phyloP scores from a whole-genome alignment of 2,329 filamentous ascomycete genomes.

The Arachnomyces sp. region DNA sequence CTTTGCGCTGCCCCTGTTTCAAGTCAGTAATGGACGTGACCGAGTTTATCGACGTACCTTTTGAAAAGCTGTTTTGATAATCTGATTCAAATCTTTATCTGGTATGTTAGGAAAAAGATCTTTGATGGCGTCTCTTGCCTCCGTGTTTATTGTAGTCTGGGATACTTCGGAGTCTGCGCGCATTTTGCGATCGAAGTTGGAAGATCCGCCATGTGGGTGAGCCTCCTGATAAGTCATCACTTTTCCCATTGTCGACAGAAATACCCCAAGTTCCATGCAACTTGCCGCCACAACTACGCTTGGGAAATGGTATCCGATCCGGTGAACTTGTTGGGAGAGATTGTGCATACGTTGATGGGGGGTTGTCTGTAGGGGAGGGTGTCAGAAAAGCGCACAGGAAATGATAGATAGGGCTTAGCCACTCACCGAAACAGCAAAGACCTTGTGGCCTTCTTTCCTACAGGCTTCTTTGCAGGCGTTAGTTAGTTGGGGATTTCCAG shows the following conservation, averaged over 20 bases:
- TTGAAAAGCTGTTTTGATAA: conserved; percentile 54
- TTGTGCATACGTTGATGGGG: conserved; percentile 43
- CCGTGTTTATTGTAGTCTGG: conserved; percentile 44
- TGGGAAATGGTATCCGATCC: conserved; percentile 57
- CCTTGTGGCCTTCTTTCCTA: conserved; percentile 44
- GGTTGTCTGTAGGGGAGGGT: conserved; percentile 33
- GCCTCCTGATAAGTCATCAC: conserved; percentile 31
- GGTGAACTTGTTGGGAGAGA: conserved; percentile 52
- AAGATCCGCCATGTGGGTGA: conserved; percentile 16
- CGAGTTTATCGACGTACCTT: conserved; percentile 36
- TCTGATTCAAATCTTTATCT: conserved; percentile 47
- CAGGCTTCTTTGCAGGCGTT: conserved; percentile 53
- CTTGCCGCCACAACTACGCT: conserved; percentile 50
- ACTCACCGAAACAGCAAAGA: conserved; percentile 54
- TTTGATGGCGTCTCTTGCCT: conserved; percentile 50
- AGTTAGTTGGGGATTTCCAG: conserved; percentile 52
- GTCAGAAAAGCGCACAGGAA: conserved; percentile 8
- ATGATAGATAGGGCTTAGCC: conserved; percentile 3
- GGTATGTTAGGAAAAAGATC: conserved; percentile 58
- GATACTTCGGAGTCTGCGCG: conserved; percentile 24
- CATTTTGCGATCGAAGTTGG: conserved; percentile 6
- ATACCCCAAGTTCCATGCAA: conserved; percentile 41
- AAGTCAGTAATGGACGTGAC: conserved; percentile 15
- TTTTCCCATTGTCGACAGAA: conserved; percentile 40
- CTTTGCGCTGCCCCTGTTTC: conserved; percentile 44